Percentiles rank a stretch among this genome's conserved stretches.
phyloP scores from a whole-genome alignment of 768 basidiomycete genomes.

The Clitopilus hobsonii region DNA sequence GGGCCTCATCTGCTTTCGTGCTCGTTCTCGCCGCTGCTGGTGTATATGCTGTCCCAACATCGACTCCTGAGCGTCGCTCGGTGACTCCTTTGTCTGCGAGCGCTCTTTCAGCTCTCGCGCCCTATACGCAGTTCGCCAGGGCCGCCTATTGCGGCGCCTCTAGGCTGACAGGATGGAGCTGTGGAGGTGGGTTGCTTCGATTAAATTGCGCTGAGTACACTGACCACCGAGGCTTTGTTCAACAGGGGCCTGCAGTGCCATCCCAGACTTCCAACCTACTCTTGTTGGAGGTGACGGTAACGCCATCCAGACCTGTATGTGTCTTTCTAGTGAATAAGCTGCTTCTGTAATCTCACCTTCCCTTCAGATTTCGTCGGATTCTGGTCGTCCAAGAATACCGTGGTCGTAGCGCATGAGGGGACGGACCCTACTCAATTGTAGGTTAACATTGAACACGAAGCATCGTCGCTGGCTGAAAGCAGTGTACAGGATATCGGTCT shows the following conservation, averaged over 20 bases:
- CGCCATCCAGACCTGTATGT: conserved; percentile 41
- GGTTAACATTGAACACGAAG: not conserved
- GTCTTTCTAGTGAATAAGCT: too few relatives aligned
- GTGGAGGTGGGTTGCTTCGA: conserved; percentile 30
- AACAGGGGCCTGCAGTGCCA: conserved; percentile 35
- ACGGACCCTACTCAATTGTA: conserved; percentile 55
- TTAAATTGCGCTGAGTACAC: not conserved
- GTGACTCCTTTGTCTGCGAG: conserved; percentile 20
- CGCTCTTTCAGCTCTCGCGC: conserved; percentile 32
- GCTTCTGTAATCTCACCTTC: too few relatives aligned
- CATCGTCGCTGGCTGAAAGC: not conserved
- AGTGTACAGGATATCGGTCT: conserved; percentile 34
- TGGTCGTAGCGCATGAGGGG: conserved; percentile 57
- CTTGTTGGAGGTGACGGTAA: conserved; percentile 49
- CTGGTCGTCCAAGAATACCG: conserved; percentile 41
- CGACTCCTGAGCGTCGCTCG: conserved; percentile 9
- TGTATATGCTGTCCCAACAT: conserved; percentile 9
- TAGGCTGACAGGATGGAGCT: conserved; percentile 35
- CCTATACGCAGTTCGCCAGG: conserved; percentile 48
- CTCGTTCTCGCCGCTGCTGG: conserved; percentile 2
- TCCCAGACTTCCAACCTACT: conserved; percentile 34
- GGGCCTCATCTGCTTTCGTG: conserved; percentile 3
- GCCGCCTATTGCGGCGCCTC: conserved; percentile 47
- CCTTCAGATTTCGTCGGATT: conserved; percentile 53
- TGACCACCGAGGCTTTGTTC: not conserved